Evolutionary conservation across 306 rosid species (phyloP).

Genomic region (Vicia faba): DNA sequence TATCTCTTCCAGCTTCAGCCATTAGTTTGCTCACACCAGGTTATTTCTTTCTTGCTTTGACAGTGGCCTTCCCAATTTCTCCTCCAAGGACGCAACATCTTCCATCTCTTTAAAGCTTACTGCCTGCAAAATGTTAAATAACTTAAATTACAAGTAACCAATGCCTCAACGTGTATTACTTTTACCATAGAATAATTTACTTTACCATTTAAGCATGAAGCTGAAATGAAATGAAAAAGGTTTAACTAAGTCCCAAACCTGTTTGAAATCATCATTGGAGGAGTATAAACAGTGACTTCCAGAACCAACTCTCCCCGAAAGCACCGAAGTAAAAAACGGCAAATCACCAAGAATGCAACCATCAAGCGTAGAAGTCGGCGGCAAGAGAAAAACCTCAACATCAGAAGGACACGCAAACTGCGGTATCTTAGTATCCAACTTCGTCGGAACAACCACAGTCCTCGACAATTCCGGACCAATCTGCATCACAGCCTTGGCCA

Average conservation of each 20-base stretch:
- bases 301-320: conserved; percentile 91
- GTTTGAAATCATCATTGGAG: conserved; percentile 89
- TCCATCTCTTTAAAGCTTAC: conserved; percentile 75
- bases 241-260: conserved; percentile 40
- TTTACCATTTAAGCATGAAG: no score
- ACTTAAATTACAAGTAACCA: no score
- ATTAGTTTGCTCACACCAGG: conserved; percentile 90
- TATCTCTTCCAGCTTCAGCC: conserved; percentile 78
- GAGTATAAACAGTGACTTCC: conserved; percentile 67
- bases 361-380: conserved; percentile 79
- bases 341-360: conserved; percentile 88
- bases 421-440: conserved; percentile 94
- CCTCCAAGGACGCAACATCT: conserved; percentile 82
- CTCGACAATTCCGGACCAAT: conserved; percentile 92
- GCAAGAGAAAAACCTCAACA: conserved; percentile 92
- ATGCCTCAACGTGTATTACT: no score
- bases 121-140: conserved; percentile 54
- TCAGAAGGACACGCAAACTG: conserved; percentile 92
- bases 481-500: conserved; percentile 66
- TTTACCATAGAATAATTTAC: no score
- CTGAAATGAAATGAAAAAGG: no score
- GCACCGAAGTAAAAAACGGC: conserved; percentile 95
- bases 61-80: conserved; percentile 75
- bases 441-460: conserved; percentile 89
- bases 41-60: conserved; percentile 79